Base-by-base conservation (phyloP, 805 yeast species). In the Hanseniaspora lindneri region DNA sequence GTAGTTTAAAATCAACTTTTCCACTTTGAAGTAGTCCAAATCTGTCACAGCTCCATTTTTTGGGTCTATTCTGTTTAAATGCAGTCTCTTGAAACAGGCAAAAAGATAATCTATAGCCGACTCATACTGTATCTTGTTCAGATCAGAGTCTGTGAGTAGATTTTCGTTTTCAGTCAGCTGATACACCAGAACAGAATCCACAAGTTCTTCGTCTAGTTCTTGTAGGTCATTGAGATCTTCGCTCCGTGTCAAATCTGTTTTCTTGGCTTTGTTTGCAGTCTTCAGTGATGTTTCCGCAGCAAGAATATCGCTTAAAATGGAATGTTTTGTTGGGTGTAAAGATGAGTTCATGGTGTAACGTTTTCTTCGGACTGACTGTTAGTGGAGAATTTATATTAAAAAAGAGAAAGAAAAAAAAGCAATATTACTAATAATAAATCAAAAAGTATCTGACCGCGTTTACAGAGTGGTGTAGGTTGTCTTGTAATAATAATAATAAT, bases 1-100 rank as follows among this genome's bases (percentile, higher is more conserved):
- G 61, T 79, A 83, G 23, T 82, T 77, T 13, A 77, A 65, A 14
- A 75, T 59, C 36, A 74, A 65, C 36, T 73, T 61, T 42, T 49
- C 41, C 2, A 42, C 13, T 7, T 14, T 23, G n/a, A 32, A 27
- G 23, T 41, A 30, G 32, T 48, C 34, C 14, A 40, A 16, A 61
- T 55, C 8, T 60, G 57, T 28, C 59, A 48, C 41, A 61, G 47
- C 40, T 74, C 69, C 21, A 75, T 64, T 51, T 76, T 77, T 49
- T 71, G 67, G 44, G 37, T 44, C 39, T 23, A 44, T 44, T 44
- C 48, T 44, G 36, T 44, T 44, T 9, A 44, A 30, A 23, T 44
- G 48, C 13, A 44, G 16, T 28, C 41, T 35, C 24, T 44, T 44
- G 30, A 44, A 44, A 36, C 48, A 44, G 2, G 30, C 28, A 23